phyloP scores from a whole-genome alignment of 192 early-diverging fungal species.

The Umbelopsis isabellina region DNA sequence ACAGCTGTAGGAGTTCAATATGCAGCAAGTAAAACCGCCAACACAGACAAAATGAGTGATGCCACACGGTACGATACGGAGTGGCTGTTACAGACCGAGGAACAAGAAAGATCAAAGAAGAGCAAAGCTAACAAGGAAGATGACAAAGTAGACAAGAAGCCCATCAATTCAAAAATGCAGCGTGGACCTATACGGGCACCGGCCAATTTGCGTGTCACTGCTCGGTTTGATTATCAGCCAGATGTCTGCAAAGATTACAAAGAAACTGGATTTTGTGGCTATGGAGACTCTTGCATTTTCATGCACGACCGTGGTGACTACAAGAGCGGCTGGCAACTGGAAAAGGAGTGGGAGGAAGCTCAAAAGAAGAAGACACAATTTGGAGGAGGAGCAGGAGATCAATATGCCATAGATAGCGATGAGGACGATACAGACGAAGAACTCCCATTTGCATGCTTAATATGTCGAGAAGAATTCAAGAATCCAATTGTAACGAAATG shows the following conservation, averaged over 20 bases:
- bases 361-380: conserved; percentile 56
- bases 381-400: conserved; percentile 58
- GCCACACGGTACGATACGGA: conserved; percentile 51
- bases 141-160: conserved; percentile 44
- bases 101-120: conserved; percentile 40
- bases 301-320: conserved; percentile 98
- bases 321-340: conserved; percentile 97
- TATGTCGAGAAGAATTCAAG: conserved; percentile 88
- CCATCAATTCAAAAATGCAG: conserved; percentile 47
- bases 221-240: conserved; percentile 95
- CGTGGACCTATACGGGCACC: conserved; percentile 76
- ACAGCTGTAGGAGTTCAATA: conserved; percentile 30
- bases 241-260: conserved; percentile 99
- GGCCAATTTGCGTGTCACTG: conserved; percentile 76
- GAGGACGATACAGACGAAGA: conserved; percentile 72
- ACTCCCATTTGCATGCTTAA: conserved; percentile 93
- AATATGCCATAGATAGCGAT: conserved; percentile 48
- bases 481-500: conserved; percentile 94
- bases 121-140: conserved; percentile 39
- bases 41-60: conserved; percentile 34
- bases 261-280: conserved; percentile 94
- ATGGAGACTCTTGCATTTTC: conserved; percentile 97
- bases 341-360: conserved; percentile 94
- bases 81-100: conserved; percentile 41
- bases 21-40: conserved; percentile 36